Conservation (phyloP, 2,329 filamentous ascomycete species). For the Ophiobolus disseminans region DNA sequence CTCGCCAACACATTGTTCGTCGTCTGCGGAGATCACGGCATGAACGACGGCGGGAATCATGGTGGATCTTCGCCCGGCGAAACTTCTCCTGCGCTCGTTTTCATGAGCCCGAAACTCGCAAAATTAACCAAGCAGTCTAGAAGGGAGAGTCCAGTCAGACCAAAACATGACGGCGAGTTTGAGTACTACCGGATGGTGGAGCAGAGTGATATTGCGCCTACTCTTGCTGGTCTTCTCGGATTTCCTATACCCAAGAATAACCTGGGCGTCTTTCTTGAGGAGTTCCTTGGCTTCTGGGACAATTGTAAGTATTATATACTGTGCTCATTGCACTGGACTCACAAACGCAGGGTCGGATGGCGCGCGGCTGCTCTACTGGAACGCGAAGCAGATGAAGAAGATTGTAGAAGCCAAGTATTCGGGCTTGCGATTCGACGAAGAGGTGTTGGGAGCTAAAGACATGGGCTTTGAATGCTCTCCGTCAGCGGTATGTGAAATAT, state of each 20-base stretch:
- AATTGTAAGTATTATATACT: slow-evolving; percentile 62
- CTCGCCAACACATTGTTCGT: slow-evolving; percentile 82
- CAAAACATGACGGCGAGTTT: slow-evolving; percentile 67
- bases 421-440: slow-evolving; percentile 56
- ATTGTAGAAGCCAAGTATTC: slow-evolving; percentile 79
- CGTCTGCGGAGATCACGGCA: slow-evolving; percentile 94
- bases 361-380: slow-evolving; percentile 74
- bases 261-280: slow-evolving; percentile 81
- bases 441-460: slow-evolving; percentile 11
- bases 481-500: slow-evolving; percentile 1
- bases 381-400: slow-evolving; percentile 79
- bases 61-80: slow-evolving; percentile 93
- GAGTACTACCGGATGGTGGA: slow-evolving; percentile 86
- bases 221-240: slow-evolving; percentile 82
- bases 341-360: slow-evolving; percentile 57
- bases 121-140: slow-evolving; percentile 53
- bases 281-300: slow-evolving; percentile 80
- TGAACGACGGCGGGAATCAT: slow-evolving; percentile 98
- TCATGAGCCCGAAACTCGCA: slow-evolving; percentile 84
- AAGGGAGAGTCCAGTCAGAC: slow-evolving; percentile 61
- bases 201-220: slow-evolving; percentile 92
- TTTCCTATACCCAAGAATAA: slow-evolving; percentile 91
- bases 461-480: slow-evolving; percentile 18
- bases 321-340: slow-evolving; percentile 25
- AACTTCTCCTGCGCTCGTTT: slow-evolving; percentile 90